Base-by-base conservation (phyloP, 176 grass and related monocot genomes). In the Carex pumila region DNA sequence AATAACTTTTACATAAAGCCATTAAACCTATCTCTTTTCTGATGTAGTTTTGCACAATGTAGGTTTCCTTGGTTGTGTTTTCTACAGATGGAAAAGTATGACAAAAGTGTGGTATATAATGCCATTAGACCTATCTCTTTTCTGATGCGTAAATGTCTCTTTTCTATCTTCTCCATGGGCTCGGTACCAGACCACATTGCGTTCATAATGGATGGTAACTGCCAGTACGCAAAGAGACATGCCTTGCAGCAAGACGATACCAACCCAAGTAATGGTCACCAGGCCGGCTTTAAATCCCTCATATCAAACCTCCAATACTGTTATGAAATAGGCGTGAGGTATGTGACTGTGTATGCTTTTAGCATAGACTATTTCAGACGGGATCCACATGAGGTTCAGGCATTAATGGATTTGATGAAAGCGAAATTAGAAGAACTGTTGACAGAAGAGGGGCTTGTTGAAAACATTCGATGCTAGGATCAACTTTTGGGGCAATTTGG, bases 131-230 rank as follows among this genome's bases (percentile, higher is more conserved):
- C 63, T 64, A 12, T 81, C 17, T 81, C 55, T 41, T 81, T 62
- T 10, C 3, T 94, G 63, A 30, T 97, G 31, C 90, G 79, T 30
- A 92, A 89, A 81, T 97, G 85, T 49, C 37, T 92, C 12, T 53
- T 90, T 61, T 85, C 83, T 32, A 78, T 94, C 63, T 76, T 97
- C 17, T 91, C 90, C 3, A 85, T 88, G 61, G 94, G 92, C 7
- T 90, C 94, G 18, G 84, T 97, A 88, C 92, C 92, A n/a, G 89
- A 84, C 3, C 94, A 97, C 65, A 84, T 92, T 6, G 94, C 89
- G 3, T 92, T 97, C 84, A 94, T 97, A 41, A 94, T 97, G 92
- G 94, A 97, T 11, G 94, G 94, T 47, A 97, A 94, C 39, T 90
- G 92, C 5, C 89, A 92, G 78, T 97, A 92, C 39, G 94, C 92